Conservation (phyloP, 2,329 filamentous ascomycete species). For the Verticillium albo-atrum region DNA sequence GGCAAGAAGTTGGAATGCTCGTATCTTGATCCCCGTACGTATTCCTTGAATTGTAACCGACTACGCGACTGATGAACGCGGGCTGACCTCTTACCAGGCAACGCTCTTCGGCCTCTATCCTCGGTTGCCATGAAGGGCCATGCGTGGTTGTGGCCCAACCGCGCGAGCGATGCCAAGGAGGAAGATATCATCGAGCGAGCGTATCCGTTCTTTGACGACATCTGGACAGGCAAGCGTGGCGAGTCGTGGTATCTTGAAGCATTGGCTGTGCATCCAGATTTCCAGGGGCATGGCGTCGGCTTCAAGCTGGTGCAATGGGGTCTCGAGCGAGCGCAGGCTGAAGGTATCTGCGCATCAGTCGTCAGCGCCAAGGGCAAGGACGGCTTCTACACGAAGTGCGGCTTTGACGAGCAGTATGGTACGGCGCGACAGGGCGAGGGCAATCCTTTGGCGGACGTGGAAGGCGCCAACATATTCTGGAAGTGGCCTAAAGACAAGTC, state of each 20-base stretch:
- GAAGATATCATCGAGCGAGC: constrained; percentile 15
- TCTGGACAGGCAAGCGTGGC: constrained; percentile 21
- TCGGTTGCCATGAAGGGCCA: constrained; percentile 6
- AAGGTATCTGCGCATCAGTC: constrained; percentile 32
- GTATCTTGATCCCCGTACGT: constrained; percentile 15
- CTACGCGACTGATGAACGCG: too few species aligned
- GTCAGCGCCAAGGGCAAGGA: constrained; percentile 31
- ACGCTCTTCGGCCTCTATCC: constrained; percentile 11
- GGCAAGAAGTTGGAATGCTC: constrained; percentile 10
- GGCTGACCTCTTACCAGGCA: too few species aligned
- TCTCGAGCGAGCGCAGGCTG: constrained; percentile 26
- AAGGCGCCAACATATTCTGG: background rate
- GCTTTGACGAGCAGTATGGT: background rate
- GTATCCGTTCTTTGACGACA: constrained; percentile 14
- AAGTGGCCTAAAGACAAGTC: background rate
- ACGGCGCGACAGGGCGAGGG: background rate
- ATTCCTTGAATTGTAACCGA: too few species aligned
- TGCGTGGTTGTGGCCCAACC: constrained; percentile 15
- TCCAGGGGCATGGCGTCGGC: constrained; percentile 30
- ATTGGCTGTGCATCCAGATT: constrained; percentile 31
- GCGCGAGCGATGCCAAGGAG: constrained; percentile 14
- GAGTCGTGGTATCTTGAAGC: constrained; percentile 33
- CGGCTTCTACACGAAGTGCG: constrained; percentile 27
- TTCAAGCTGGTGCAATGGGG: constrained; percentile 35
- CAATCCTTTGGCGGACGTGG: background rate